Base-by-base conservation (phyloP, 345 rosid genomes). In the Euclidium syriacum region DNA sequence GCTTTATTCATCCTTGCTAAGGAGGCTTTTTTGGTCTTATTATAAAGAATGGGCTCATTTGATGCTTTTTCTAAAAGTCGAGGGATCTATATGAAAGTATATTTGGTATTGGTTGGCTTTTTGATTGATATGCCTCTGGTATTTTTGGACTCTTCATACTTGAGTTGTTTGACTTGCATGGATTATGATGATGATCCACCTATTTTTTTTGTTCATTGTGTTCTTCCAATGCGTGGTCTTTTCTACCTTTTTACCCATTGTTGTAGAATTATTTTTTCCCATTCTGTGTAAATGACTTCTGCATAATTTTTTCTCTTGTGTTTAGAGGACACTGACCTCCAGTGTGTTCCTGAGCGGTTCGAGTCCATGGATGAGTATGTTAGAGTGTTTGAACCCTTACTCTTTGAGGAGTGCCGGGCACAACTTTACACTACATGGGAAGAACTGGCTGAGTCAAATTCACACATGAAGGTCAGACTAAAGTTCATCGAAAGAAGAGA, bases 331-430 rank as follows among this genome's bases (percentile, higher is more conserved):
- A 75, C 92, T 60, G 97, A 90, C 33, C 90, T 94, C 52, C 95
- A 84, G 48, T 77, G 84, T 53, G 97, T 94, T 65, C 99, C 99
- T 16, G 96, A 92, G 41, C 79, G 70, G 60, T 94, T 94, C 80
- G 99, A 88, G 63, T 94, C 92, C 42, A 79, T 78, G 47, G 99
- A 90, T 57, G 97, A 90, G 27, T 94, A 94, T 71, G 85, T 84
- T 5, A 81, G 85, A 79, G 97, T 94, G 23, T 94, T 94, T 83
- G 99, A 94, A 73, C 99, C 99, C 60, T 68, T 94, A 75, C 99
- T 94, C 74, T 94, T 94, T 68, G 99, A 94, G 80, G 99, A 94
- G 71, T 94, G 99, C 58, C 96, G 99, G 58, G 99, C 99, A 26
- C 97, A 94, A 56, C 87, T 94, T 62, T 84, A 90, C 71, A 82